Evolutionary conservation across 164 flowering plant genomes (phyloP), one percentile per base, ranked within the genome.

Genomic region (Vitis labrusca): DNA sequence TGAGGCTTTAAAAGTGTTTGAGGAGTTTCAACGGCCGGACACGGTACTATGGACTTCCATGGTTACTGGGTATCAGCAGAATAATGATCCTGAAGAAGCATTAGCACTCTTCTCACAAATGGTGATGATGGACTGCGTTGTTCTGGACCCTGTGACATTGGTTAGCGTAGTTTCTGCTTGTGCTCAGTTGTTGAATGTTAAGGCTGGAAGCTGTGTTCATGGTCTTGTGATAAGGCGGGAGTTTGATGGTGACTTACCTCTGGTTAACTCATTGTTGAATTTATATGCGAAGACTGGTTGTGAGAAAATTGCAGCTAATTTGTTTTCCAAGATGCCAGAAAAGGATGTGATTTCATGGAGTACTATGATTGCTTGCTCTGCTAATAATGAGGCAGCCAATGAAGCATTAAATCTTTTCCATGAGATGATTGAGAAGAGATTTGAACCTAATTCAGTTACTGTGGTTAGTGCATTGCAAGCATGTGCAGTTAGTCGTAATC

Each of bases 321-420:
- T 83, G 68, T 89, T 89, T 61, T 37, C 64, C 52, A 55, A 14
- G 32, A 87, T 87, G 87, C 30, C 44, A 14, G 71, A 67, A 29
- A 85, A 68, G 55, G 93, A 89, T 79, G 84, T 86, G 59, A 75
- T 89, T 61, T 83, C 91, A 14, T 89, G 93, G 91, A 83, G 89
- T 66, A 75, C 83, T 56, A 77, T 87, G 86, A 76, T 89, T 64
- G 73, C 80, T 30, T 82, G 90, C 60, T 85, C 78, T 76, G 81
- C 74, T 37, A 83, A 79, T 50, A 81, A 84, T 73, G 85, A 76
- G 50, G 71, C 73, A 66, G 72, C 82, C 27, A 50, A n/a, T 53
- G 82, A 81, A 69, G 91, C 91, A 14, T 66, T 89, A 29, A 37
- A 16, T 53, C 77, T 87, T 54, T 89, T 80, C 53, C 51, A 77